phyloP scores from a whole-genome alignment of 495 filamentous ascomycete genomes.

The Talaromyces ruber region DNA sequence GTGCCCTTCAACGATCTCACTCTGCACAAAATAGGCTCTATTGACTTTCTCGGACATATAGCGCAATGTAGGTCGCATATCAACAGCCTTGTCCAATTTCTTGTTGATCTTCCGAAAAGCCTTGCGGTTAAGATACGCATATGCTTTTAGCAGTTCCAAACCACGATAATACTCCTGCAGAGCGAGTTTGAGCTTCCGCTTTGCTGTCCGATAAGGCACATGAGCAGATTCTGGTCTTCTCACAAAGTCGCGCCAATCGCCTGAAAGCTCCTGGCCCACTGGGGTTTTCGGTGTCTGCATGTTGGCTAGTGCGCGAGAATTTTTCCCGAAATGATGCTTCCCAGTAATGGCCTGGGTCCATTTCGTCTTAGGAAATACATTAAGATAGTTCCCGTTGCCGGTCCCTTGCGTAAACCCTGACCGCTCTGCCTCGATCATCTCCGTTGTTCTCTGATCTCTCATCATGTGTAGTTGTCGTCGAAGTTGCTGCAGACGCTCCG shows the following conservation, averaged over 20 bases:
- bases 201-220: slow-evolving; percentile 74
- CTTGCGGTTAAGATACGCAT: slow-evolving; percentile 77
- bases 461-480: slow-evolving; percentile 80
- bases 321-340: slow-evolving; percentile 43
- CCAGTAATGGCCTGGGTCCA: slow-evolving; percentile 23
- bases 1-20: slow-evolving; percentile 68
- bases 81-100: slow-evolving; percentile 88
- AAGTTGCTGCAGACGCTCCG: slow-evolving; percentile 56
- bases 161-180: slow-evolving; percentile 89
- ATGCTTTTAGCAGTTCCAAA: slow-evolving; percentile 84
- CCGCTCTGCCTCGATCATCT: slow-evolving; percentile 42
- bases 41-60: slow-evolving; percentile 93
- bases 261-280: slow-evolving; percentile 19
- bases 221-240: slow-evolving; percentile 44
- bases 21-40: slow-evolving; percentile 81
- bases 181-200: slow-evolving; percentile 82
- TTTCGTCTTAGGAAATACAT: slow-evolving; percentile 5
- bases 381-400: not conserved
- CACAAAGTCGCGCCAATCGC: slow-evolving; percentile 52
- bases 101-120: slow-evolving; percentile 98
- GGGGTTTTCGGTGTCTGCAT: slow-evolving; percentile 37
- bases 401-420: slow-evolving; percentile 9
- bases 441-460: slow-evolving; percentile 66
- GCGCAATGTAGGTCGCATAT: slow-evolving; percentile 63
- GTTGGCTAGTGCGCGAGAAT: slow-evolving; percentile 44